These are phyloP conservation scores for Gossypium aridum DNA, from an alignment of 441 rosid genomes.

Conservation along the genomic window DNA sequence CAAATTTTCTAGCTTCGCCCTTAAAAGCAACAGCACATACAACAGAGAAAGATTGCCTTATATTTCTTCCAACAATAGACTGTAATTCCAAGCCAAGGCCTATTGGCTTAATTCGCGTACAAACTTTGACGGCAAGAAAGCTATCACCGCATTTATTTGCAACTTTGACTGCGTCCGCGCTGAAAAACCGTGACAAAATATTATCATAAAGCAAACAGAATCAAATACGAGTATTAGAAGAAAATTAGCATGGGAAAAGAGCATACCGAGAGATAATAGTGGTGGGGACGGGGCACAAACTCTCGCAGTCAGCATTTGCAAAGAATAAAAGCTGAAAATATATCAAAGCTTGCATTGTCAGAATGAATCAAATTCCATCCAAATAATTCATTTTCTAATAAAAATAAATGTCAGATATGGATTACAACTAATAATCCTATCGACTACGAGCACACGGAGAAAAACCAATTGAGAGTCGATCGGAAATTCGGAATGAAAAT, in stretches of 20 bases:
- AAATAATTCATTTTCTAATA: background rate
- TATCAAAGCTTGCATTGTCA: background rate
- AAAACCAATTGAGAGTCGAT: background rate
- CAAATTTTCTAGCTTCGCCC: too few species aligned
- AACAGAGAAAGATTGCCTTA: slow-evolving; percentile 25
- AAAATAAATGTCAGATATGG: background rate
- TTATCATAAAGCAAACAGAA: background rate
- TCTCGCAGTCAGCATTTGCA: background rate
- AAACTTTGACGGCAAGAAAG: background rate
- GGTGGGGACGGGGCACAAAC: background rate
- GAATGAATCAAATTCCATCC: background rate
- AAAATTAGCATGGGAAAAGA: background rate
- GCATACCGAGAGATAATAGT: background rate
- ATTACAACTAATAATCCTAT: background rate
- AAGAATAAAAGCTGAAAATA: background rate
- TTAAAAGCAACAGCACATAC: slow-evolving; percentile 19
- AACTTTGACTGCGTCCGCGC: background rate
- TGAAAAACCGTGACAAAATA: background rate
- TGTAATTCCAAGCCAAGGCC: slow-evolving; percentile 29
- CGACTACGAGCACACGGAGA: background rate
- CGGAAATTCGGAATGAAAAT: background rate
- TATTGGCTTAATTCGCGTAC: slow-evolving; percentile 5
- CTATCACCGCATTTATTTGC: background rate
- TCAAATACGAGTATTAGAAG: background rate
- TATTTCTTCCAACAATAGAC: slow-evolving; percentile 20